Conservation (phyloP, 2,329 filamentous ascomycete genomes). For the Aspergillus carbonarius region DNA sequence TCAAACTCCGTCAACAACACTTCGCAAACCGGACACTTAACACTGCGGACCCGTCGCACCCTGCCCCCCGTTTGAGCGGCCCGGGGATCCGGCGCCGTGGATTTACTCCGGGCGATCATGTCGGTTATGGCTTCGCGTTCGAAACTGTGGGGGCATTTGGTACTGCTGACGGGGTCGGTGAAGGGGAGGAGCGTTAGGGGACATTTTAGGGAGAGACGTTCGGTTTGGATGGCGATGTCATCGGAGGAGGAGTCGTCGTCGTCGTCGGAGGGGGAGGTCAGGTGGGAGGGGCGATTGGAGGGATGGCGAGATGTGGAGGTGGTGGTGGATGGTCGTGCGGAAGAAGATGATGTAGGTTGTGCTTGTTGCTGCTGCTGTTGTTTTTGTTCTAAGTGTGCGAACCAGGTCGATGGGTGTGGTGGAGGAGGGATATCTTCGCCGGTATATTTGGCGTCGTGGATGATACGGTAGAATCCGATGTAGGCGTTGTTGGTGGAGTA, state of each 20-base stretch:
- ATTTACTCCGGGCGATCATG: constrained; percentile 41
- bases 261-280: constrained; percentile 23
- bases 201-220: constrained; percentile 48
- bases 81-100: constrained; percentile 22
- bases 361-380: too few species aligned
- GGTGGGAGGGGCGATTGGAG: constrained; percentile 19
- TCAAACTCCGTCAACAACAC: constrained; percentile 37
- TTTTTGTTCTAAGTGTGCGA: constrained; percentile 50
- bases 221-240: constrained; percentile 48
- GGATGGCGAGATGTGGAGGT: background rate
- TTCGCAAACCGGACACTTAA: constrained; percentile 46
- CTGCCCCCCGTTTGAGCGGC: constrained; percentile 19
- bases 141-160: constrained; percentile 52
- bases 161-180: constrained; percentile 48
- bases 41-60: constrained; percentile 24
- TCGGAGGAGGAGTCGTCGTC: constrained; percentile 36
- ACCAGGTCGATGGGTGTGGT: constrained; percentile 62
- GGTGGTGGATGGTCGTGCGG: background rate
- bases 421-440: constrained; percentile 54
- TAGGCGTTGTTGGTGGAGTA: constrained; percentile 64
- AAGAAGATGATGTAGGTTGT: background rate
- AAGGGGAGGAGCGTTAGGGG: constrained; percentile 50
- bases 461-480: constrained; percentile 58
- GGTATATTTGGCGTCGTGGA: constrained; percentile 60
- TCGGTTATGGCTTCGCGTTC: constrained; percentile 47